Evolutionary conservation across 345 rosid genomes (phyloP), one percentile per base, ranked within the genome.

Genomic region (Adansonia digitata): DNA sequence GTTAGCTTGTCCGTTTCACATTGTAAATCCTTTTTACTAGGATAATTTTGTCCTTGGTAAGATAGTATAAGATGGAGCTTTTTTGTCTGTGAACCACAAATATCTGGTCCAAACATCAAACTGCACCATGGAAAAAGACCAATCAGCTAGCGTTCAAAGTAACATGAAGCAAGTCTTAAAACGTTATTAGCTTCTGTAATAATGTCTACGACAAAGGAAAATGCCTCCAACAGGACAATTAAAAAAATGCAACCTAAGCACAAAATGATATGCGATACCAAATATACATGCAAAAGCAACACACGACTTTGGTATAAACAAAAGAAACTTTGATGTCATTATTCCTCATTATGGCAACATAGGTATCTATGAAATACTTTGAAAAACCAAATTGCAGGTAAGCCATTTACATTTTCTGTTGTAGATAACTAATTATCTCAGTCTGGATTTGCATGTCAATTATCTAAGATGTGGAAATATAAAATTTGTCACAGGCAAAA

Each of bases 51-150:
- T 43, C 98, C 98, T 59, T 94, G 97, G 76, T 94, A 94, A 29
- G 98, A 92, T 55, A 92, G 68, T 74, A 94, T 92, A 26, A 89
- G 80, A 80, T 94, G 97, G 76, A 94, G 90, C 87, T 92, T 90
- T 85, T 94, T 94, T 17, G 88, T 92, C 85, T 92, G 97, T 0
- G 95, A 76, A 60, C 98, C 97, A 48, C 98, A 94, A 64, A 94
- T 83, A 84, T 94, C 98, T 64, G 98, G 98, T 78, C 98, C 98
- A 80, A 92, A 94, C 98, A 94, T 94, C 57, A 94, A 73, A 79
- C 97, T 94, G 93, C 88, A 87, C 40, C 67, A 29, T 51, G 12
- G 72, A 40, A 53, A 74, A 67, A 60, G 29, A 18, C 59, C 14
- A 37, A 75, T 69, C 40, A 69, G 73, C 46, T 34, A 37, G 20